Evolutionary conservation across 192 early-diverging fungal genomes (phyloP).

Genomic region (Dimargaris xerosporica): DNA sequence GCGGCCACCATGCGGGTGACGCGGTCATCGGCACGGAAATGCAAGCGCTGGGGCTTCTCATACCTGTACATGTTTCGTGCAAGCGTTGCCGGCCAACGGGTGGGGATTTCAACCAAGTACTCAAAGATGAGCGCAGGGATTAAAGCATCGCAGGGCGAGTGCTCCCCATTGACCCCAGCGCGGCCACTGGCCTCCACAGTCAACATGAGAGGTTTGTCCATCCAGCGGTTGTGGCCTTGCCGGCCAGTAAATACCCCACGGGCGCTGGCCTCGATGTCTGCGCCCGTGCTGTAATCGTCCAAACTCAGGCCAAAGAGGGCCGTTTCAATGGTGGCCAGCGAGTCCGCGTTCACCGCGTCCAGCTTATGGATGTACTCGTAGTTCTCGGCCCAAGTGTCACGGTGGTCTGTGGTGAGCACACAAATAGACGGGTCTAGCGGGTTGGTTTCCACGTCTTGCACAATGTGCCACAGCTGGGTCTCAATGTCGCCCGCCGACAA

Average conservation of each 20-base stretch:
- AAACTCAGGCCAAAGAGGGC: conserved; percentile 60
- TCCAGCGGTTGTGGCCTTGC: conserved; percentile 79
- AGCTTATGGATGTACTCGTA: conserved; percentile 49
- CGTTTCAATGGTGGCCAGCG: conserved; percentile 46
- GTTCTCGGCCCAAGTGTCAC: conserved; percentile 65
- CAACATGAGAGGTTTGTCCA: conserved; percentile 63
- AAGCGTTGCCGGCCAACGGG: conserved; percentile 3
- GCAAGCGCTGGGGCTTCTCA: background rate
- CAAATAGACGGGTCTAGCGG: conserved; percentile 39
- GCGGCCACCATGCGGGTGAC: conserved; percentile 22
- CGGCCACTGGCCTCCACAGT: conserved; percentile 60
- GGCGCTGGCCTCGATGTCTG: conserved; percentile 16
- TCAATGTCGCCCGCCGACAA: conserved; percentile 53
- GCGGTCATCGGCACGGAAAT: conserved; percentile 12
- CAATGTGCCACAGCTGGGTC: conserved; percentile 40
- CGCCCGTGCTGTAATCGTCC: conserved; percentile 43
- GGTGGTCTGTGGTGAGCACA: conserved; percentile 59
- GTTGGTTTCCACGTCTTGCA: conserved; percentile 30
- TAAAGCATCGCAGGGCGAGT: conserved; percentile 76
- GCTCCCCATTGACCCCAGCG: conserved; percentile 47
- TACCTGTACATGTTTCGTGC: background rate
- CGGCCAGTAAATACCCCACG: conserved; percentile 39
- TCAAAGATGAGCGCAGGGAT: conserved; percentile 48
- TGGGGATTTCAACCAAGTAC: conserved; percentile 24
- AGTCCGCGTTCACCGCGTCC: conserved; percentile 38